Conservation (phyloP, 805 yeast species). For the Ogataea methanolica region DNA sequence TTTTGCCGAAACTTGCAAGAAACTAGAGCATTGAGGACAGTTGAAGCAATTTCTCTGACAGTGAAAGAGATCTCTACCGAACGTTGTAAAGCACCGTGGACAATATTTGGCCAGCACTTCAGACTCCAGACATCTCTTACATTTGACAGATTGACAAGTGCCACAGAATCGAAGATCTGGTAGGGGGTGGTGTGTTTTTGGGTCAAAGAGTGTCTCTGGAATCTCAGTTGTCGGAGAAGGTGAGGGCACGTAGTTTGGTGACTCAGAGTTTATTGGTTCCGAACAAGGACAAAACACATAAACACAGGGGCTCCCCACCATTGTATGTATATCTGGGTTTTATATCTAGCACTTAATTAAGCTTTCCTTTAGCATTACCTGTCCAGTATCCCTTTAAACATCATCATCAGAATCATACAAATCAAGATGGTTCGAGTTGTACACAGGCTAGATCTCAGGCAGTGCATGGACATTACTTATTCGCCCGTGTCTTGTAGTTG, state of each 20-base stretch:
- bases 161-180: conserved; percentile 24
- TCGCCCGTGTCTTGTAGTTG: too few relatives aligned
- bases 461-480: too few relatives aligned
- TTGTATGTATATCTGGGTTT: too few relatives aligned
- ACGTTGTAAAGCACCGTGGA: conserved; percentile 20
- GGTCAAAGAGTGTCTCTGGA: conserved; percentile 14
- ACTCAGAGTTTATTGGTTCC: conserved; percentile 3
- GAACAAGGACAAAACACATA: conserved; percentile 11
- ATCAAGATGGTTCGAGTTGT: too few relatives aligned
- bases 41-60: conserved; percentile 31
- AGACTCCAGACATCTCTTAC: conserved; percentile 24
- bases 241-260: neutral
- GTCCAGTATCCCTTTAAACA: too few relatives aligned
- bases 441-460: too few relatives aligned
- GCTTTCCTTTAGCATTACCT: too few relatives aligned
- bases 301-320: too few relatives aligned
- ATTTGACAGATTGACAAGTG: conserved; percentile 24
- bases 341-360: too few relatives aligned
- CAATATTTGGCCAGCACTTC: conserved; percentile 23
- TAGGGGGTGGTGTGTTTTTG: conserved; percentile 9
- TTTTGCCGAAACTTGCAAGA: conserved; percentile 15
- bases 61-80: conserved; percentile 4
- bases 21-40: conserved; percentile 29
- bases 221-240: conserved; percentile 1
- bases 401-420: too few relatives aligned